A percentile compares a stretch with the other conserved stretches of the same genome.
Evolutionary conservation across 2,329 filamentous ascomycete species (phyloP).

Genomic region (Alternaria brassicae): DNA sequence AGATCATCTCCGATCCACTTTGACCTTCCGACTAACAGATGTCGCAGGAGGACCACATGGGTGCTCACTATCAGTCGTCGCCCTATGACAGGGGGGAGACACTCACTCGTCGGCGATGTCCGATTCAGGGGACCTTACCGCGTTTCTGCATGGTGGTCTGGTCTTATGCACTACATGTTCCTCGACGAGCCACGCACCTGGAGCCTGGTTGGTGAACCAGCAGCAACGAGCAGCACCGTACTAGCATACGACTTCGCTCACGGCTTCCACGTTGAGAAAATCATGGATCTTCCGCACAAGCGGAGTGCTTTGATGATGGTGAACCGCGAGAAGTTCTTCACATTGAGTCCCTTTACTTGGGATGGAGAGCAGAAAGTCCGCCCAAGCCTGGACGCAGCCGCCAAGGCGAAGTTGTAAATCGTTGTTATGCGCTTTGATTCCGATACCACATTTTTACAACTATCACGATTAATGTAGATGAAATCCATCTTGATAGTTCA

Average conservation of each 20-base stretch:
- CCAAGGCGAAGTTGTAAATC: constrained; percentile 44
- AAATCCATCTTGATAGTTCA: not conserved
- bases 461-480: not conserved
- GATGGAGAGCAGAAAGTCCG: constrained; percentile 47
- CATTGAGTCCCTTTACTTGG: constrained; percentile 64
- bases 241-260: constrained; percentile 77
- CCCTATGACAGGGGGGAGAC: constrained; percentile 66
- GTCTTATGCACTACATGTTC: constrained; percentile 66
- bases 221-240: constrained; percentile 72
- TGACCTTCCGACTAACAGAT: constrained; percentile 24
- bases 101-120: constrained; percentile 65
- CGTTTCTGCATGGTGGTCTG: constrained; percentile 65
- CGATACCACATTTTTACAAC: not conserved
- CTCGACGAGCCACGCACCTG: constrained; percentile 64
- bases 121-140: constrained; percentile 63
- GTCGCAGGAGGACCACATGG: constrained; percentile 64
- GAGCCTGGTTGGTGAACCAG: constrained; percentile 71
- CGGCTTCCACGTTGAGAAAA: constrained; percentile 74
- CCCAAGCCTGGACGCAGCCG: constrained; percentile 44
- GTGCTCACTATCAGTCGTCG: constrained; percentile 63
- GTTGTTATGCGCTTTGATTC: not conserved
- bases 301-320: constrained; percentile 71
- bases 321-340: constrained; percentile 73
- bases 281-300: constrained; percentile 76
- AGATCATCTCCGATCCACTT: not conserved